phyloP scores from a whole-genome alignment of 2,329 filamentous ascomycete genomes.

The Colletotrichum cuscutae region DNA sequence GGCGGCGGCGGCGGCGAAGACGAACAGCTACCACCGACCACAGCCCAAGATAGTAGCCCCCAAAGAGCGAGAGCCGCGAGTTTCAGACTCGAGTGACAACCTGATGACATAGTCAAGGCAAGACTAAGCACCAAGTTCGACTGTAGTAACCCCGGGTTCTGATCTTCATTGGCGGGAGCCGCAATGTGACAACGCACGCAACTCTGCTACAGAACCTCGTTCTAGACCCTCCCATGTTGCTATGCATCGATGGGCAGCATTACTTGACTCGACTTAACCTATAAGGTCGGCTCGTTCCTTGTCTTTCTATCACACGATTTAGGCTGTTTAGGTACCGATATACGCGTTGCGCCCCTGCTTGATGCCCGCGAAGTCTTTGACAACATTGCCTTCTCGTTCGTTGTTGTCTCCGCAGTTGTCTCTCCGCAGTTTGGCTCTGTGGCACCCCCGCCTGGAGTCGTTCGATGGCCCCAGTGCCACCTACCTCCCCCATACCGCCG shows the following conservation, averaged over 20 bases:
- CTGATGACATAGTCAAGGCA: not conserved
- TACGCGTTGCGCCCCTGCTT: not conserved
- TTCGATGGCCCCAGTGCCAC: not conserved
- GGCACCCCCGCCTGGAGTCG: not conserved
- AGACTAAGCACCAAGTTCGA: not conserved
- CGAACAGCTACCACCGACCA: not conserved
- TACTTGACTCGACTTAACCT: not conserved
- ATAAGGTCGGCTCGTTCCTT: not conserved
- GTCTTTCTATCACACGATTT: not conserved
- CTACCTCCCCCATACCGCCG: not conserved
- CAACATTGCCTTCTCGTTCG: not conserved
- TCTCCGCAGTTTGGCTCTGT: not conserved
- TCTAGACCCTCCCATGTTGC: not conserved
- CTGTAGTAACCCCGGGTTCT: too few relatives aligned
- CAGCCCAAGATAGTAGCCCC: too few relatives aligned
- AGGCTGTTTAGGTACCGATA: not conserved
- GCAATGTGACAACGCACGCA: not conserved
- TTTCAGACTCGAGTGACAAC: too few relatives aligned
- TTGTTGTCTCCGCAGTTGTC: not conserved
- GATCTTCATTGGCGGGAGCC: not conserved
- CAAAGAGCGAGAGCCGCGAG: too few relatives aligned
- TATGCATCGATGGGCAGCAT: not conserved
- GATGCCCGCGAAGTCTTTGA: not conserved
- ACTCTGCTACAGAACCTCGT: not conserved
- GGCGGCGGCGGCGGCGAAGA: not conserved